Base-by-base conservation (phyloP, 176 grass and related monocot species). In the Coix lacrymajobi region DNA sequence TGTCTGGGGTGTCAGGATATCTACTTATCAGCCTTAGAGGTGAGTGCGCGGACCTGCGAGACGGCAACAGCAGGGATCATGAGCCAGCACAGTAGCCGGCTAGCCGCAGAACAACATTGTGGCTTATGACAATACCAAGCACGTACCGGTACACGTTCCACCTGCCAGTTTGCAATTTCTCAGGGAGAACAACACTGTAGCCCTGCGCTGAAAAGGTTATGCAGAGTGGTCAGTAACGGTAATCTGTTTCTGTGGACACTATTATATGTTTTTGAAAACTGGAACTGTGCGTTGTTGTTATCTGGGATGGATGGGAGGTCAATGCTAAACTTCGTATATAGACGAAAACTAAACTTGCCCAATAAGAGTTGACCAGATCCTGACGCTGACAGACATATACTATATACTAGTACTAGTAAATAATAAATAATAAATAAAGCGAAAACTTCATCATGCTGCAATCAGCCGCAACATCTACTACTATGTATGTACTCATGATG, bases 81-180 rank as follows among this genome's bases (percentile, higher is more conserved):
- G 41, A 84, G 44, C 39, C 9, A 9, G 19, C 10, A 33, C 13
- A 77, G 11, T 33, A n/a, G n/a, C n/a, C n/a, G n/a, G n/a, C n/a
- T n/a, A 12, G 15, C 22, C 34, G 38, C 80, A 77, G 16, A 28
- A 28, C 64, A 73, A 34, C 72, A 5, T 24, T 22, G n/a, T 15
- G 19, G 19, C 22, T 13, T 25, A 24, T 32, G 14, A 26, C 3
- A 60, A 10, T 39, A 68, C 38, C 51, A 33, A 69, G 26, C 24
- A 19, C 78, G 11, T 93, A 90, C 94, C 91, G 84, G 83, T 97
- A 97, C 16, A 97, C 94, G 36, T 97, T 97, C 94, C 94, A 97
- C 61, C 84, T 97, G 46, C 91, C 94, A 26, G 81, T 90, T 37
- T 93, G 81, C 78, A 97, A 73, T 74, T 93, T 93, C 85, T 97